Percentiles rank a stretch among this genome's conserved stretches.
Evolutionary conservation across 2,329 filamentous ascomycete species (phyloP).

Genomic region (Amesomyces nigricolor): DNA sequence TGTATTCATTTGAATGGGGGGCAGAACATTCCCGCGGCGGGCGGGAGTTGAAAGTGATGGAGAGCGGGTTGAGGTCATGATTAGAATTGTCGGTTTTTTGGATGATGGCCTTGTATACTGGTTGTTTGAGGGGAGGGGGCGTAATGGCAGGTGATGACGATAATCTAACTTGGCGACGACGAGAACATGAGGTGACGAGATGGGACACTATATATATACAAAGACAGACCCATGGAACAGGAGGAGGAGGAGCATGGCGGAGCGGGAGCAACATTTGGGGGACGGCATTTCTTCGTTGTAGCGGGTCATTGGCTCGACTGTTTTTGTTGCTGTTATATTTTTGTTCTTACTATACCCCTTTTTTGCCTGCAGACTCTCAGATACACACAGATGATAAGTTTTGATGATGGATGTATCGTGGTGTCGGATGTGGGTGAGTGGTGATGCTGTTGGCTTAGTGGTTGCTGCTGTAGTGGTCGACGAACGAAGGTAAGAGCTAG

Average conservation of each 20-base stretch:
- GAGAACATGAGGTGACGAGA: background rate
- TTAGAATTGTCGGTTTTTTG: too few relatives aligned
- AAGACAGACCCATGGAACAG: background rate
- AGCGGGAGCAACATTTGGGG: slow-evolving; percentile 3
- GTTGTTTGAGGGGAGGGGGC: too few relatives aligned
- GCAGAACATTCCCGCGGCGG: slow-evolving; percentile 12
- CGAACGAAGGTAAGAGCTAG: too few relatives aligned
- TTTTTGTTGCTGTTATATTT: background rate
- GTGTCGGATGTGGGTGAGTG: background rate
- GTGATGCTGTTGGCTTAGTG: too few relatives aligned
- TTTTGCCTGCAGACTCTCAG: slow-evolving; percentile 3
- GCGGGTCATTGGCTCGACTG: slow-evolving; percentile 5
- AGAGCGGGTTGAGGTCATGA: too few relatives aligned
- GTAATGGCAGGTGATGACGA: too few relatives aligned
- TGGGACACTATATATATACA: background rate
- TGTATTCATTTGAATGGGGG: slow-evolving; percentile 58
- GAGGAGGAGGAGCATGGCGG: background rate
- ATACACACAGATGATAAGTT: background rate
- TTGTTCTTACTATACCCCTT: slow-evolving; percentile 21
- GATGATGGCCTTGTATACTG: background rate
- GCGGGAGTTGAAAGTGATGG: too few relatives aligned
- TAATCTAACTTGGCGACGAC: background rate
- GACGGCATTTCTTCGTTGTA: slow-evolving; percentile 4
- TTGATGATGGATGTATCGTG: slow-evolving; percentile 4
- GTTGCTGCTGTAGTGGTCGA: too few relatives aligned